phyloP scores from a whole-genome alignment of 306 rosid genomes.

The Castanopsis chinensis region DNA sequence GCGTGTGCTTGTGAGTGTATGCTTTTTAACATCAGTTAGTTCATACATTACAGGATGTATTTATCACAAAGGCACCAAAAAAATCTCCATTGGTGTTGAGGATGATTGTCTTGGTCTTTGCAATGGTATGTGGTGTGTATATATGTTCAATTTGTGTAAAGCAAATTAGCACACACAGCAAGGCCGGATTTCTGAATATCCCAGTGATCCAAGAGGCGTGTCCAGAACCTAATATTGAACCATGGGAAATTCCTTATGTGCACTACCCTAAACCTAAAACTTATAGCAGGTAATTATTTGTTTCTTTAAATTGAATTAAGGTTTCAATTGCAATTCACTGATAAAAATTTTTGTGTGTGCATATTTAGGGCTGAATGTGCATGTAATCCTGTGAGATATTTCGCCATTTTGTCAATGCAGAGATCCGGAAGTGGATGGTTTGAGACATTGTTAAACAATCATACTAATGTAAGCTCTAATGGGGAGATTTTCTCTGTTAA shows the following conservation, averaged over 20 bases:
- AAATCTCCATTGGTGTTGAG: conserved; percentile 77
- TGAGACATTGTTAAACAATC: conserved; percentile 92
- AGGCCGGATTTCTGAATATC: conserved; percentile 48
- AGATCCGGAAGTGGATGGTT: conserved; percentile 99
- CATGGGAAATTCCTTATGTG: conserved; percentile 63
- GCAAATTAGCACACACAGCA: conserved; percentile 63
- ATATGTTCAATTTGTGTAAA: conserved; percentile 84
- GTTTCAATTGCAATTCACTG: conserved; percentile 25
- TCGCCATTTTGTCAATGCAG: conserved; percentile 91
- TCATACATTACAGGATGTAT: conserved; percentile 54
- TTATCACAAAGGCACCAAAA: conserved; percentile 60
- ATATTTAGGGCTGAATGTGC: conserved; percentile 76
- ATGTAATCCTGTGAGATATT: conserved; percentile 84
- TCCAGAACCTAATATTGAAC: conserved; percentile 65
- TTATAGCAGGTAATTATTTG: conserved; percentile 65
- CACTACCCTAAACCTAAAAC: conserved; percentile 84
- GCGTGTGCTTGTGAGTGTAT: background rate
- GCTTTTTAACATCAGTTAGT: conserved; percentile 16
- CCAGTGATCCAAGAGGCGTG: conserved; percentile 60
- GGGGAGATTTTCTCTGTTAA: conserved; percentile 95
- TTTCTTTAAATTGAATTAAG: conserved; percentile 16
- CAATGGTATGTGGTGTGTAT: conserved; percentile 89
- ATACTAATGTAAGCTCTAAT: conserved; percentile 89
- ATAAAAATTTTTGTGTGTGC: conserved; percentile 19
- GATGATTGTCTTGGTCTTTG: conserved; percentile 66